A percentile compares a stretch with the other conserved stretches of the same genome.
Conservation (phyloP, 805 yeast genomes). For the Debaryomyces maramus region DNA sequence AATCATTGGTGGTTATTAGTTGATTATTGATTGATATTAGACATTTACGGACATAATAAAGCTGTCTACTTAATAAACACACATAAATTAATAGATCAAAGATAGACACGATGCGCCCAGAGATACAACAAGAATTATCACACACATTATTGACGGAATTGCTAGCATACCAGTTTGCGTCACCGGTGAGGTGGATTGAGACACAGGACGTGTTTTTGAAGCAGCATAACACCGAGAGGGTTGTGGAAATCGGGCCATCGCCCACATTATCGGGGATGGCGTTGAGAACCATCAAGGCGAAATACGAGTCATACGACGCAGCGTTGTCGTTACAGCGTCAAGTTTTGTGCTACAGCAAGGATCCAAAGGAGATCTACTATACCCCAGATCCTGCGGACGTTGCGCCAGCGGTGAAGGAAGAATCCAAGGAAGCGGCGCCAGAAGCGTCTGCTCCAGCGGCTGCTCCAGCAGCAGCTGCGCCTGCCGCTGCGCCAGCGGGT, state of each 20-base stretch:
- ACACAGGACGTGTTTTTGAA: conserved; percentile 97
- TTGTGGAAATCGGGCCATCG: conserved; percentile 98
- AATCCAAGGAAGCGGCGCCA: conserved; percentile 56
- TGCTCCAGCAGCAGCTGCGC: conserved; percentile 53
- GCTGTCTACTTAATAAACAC: too few species aligned
- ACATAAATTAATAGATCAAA: too few species aligned
- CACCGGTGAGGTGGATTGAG: conserved; percentile 99
- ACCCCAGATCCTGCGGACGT: conserved; percentile 74
- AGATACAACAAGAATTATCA: conserved; percentile 95
- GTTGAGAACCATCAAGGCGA: conserved; percentile 88
- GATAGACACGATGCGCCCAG: conserved; percentile 69
- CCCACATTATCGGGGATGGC: conserved; percentile 99
- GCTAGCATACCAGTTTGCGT: conserved; percentile 97
- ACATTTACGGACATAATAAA: too few species aligned
- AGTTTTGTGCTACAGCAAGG: conserved; percentile 93
- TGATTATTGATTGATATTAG: too few species aligned
- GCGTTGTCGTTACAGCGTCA: conserved; percentile 93
- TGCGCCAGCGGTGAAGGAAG: conserved; percentile 38
- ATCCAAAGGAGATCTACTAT: conserved; percentile 94
- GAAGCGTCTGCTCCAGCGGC: conserved; percentile 58
- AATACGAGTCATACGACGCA: conserved; percentile 97
- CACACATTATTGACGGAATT: conserved; percentile 92
- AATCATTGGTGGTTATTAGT: too few species aligned
- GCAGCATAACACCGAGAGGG: conserved; percentile 93
- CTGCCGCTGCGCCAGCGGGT: conserved; percentile 71